A percentile compares a stretch with the other conserved stretches of the same genome.
Evolutionary conservation across 2,329 filamentous ascomycete genomes (phyloP).

Genomic region (Alternaria sp.): DNA sequence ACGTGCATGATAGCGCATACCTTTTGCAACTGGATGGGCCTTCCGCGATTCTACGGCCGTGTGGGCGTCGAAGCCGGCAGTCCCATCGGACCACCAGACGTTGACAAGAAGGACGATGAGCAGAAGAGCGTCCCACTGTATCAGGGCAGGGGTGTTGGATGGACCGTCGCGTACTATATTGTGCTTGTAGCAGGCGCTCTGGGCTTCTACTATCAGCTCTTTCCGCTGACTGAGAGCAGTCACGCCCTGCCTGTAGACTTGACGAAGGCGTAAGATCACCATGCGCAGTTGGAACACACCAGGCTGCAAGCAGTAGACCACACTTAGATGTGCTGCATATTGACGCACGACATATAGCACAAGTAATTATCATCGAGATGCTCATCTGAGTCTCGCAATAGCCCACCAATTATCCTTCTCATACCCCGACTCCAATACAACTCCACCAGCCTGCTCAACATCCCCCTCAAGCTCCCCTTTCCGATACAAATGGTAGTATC

Average conservation of each 20-base stretch:
- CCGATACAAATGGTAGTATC: slow-evolving; percentile 93
- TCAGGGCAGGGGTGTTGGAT: slow-evolving; percentile 54
- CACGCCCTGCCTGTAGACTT: slow-evolving; percentile 54
- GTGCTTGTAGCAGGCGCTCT: slow-evolving; percentile 74
- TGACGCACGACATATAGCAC: neutral
- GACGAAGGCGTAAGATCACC: neutral
- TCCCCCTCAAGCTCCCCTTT: slow-evolving; percentile 87
- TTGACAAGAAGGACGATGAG: slow-evolving; percentile 44
- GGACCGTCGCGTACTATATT: slow-evolving; percentile 81
- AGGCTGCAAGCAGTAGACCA: neutral
- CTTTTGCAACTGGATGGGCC: slow-evolving; percentile 91
- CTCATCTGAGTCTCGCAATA: slow-evolving; percentile 56
- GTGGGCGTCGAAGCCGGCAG: slow-evolving; percentile 62
- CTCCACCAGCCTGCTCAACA: slow-evolving; percentile 74
- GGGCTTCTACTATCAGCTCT: slow-evolving; percentile 74
- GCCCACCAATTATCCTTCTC: slow-evolving; percentile 99
- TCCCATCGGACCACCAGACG: slow-evolving; percentile 45
- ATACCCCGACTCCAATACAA: slow-evolving; percentile 80
- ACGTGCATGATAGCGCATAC: slow-evolving; percentile 78
- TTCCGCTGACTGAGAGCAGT: slow-evolving; percentile 71
- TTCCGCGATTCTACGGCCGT: slow-evolving; percentile 84
- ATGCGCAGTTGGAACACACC: neutral
- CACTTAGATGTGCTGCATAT: neutral
- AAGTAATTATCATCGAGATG: neutral
- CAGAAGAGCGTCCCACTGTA: slow-evolving; percentile 39